phyloP scores from a whole-genome alignment of 805 yeast genomes.

The Myxozyma monticola region DNA sequence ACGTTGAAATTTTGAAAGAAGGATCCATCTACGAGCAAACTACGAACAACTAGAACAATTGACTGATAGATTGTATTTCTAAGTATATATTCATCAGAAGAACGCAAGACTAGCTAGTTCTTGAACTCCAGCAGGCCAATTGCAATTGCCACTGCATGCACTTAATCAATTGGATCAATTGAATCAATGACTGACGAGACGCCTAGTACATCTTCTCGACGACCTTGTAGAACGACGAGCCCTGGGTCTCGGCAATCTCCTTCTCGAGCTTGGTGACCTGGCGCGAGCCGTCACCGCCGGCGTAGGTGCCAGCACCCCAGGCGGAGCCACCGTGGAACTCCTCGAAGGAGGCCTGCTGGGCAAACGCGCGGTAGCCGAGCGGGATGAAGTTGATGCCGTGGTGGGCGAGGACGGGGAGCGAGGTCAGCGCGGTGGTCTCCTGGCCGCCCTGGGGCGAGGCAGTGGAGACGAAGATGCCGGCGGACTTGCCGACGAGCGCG shows the following conservation, averaged over 20 bases:
- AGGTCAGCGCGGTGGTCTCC: constrained; percentile 64
- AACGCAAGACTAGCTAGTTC: no score
- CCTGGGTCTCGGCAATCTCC: constrained; percentile 66
- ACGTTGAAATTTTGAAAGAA: no score
- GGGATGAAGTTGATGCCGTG: constrained; percentile 80
- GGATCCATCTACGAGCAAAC: no score
- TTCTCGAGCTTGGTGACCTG: constrained; percentile 62
- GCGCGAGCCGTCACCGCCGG: constrained; percentile 76
- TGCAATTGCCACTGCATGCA: no score
- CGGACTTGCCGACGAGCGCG: constrained; percentile 64
- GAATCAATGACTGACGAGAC: no score
- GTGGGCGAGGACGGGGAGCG: constrained; percentile 62
- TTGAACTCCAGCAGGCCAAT: no score
- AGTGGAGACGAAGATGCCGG: constrained; percentile 69
- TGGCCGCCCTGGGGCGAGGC: constrained; percentile 79
- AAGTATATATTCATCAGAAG: no score
- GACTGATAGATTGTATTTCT: no score
- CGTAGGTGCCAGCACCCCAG: constrained; percentile 84
- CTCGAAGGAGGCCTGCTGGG: constrained; percentile 54
- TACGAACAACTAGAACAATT: no score
- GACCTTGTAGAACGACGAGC: constrained; percentile 57
- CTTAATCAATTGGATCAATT: no score
- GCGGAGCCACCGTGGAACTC: constrained; percentile 82
- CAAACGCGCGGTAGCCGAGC: constrained; percentile 67
- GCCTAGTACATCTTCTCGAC: constrained; percentile 32